These are phyloP conservation scores for Penicillium sp. DNA, from an alignment of 2,329 filamentous ascomycete genomes.

Conservation along the genomic window DNA sequence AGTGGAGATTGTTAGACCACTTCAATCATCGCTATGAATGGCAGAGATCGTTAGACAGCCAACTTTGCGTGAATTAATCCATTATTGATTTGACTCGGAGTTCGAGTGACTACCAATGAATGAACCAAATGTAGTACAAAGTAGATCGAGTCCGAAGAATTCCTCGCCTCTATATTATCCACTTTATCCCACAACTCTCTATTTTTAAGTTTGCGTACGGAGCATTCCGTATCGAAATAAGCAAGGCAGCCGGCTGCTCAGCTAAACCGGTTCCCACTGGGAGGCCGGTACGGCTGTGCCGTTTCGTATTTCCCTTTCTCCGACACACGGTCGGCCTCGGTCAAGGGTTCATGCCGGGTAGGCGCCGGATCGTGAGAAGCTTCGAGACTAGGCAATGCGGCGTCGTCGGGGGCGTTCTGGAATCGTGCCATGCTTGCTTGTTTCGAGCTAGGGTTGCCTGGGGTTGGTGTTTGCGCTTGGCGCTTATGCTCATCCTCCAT, in stretches of 20 bases:
- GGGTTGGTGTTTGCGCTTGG: constrained; percentile 24
- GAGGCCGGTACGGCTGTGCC: constrained; percentile 68
- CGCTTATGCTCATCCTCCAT: constrained; percentile 38
- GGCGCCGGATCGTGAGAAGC: constrained; percentile 77
- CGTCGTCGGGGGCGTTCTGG: constrained; percentile 42
- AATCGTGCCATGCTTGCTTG: constrained; percentile 34
- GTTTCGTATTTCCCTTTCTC: constrained; percentile 94
- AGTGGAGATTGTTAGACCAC: neutral
- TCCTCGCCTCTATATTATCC: neutral
- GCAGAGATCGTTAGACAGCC: neutral
- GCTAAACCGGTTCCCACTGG: constrained; percentile 82
- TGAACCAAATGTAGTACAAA: neutral
- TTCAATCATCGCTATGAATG: neutral
- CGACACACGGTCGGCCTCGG: constrained; percentile 61
- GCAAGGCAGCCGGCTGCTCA: constrained; percentile 31
- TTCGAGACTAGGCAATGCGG: constrained; percentile 69
- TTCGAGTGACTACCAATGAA: neutral
- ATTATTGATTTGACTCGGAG: neutral
- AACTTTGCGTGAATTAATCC: neutral
- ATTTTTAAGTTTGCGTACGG: neutral
- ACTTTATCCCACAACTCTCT: neutral
- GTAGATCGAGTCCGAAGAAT: neutral
- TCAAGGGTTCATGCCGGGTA: constrained; percentile 74
- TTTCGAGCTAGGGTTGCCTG: constrained; percentile 31
- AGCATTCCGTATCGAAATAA: neutral